These are phyloP conservation scores for Aureobasidium vineae DNA, from an alignment of 2,329 filamentous ascomycete genomes.

Conservation along the genomic window DNA sequence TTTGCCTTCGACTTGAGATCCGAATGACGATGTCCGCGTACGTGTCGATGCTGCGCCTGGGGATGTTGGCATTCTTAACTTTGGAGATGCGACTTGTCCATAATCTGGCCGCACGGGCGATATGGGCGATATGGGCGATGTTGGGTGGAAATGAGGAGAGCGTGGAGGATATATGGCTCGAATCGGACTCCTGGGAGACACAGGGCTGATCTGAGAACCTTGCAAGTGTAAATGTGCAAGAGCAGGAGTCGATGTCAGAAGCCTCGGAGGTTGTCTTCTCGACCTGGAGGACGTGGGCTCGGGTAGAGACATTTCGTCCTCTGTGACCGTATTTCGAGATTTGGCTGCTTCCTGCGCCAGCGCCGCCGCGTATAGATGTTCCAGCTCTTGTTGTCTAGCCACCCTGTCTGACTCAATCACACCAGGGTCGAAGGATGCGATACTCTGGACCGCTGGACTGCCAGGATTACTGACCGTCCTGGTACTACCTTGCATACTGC, in stretches of 20 bases:
- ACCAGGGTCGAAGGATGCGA: slow-evolving; percentile 71
- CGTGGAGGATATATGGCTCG: slow-evolving; percentile 50
- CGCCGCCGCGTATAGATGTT: slow-evolving; percentile 86
- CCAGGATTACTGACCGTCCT: slow-evolving; percentile 43
- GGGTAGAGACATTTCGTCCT: slow-evolving; percentile 15
- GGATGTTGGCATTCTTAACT: background rate
- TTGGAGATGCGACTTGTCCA: slow-evolving; percentile 24
- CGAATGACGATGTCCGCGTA: slow-evolving; percentile 41
- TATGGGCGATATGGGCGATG: slow-evolving; percentile 34
- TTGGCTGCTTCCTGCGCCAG: slow-evolving; percentile 76
- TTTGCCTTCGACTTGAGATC: slow-evolving; percentile 34
- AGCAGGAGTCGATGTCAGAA: slow-evolving; percentile 34
- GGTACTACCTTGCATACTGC: slow-evolving; percentile 34
- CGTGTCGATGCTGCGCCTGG: slow-evolving; percentile 1
- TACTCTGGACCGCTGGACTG: slow-evolving; percentile 54
- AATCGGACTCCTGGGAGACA: slow-evolving; percentile 43
- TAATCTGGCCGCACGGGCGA: slow-evolving; percentile 35
- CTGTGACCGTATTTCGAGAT: slow-evolving; percentile 29
- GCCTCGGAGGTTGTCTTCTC: slow-evolving; percentile 30
- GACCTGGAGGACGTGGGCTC: background rate
- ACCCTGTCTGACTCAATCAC: slow-evolving; percentile 72
- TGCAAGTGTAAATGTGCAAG: slow-evolving; percentile 34
- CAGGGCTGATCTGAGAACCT: slow-evolving; percentile 39
- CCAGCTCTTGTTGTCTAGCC: slow-evolving; percentile 77
- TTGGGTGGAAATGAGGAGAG: slow-evolving; percentile 26